A percentile compares a stretch with the other conserved stretches of the same genome.
These are phyloP conservation scores for Trametes pubescens DNA, from an alignment of 1,284 basidiomycete species.

Conservation along the genomic window DNA sequence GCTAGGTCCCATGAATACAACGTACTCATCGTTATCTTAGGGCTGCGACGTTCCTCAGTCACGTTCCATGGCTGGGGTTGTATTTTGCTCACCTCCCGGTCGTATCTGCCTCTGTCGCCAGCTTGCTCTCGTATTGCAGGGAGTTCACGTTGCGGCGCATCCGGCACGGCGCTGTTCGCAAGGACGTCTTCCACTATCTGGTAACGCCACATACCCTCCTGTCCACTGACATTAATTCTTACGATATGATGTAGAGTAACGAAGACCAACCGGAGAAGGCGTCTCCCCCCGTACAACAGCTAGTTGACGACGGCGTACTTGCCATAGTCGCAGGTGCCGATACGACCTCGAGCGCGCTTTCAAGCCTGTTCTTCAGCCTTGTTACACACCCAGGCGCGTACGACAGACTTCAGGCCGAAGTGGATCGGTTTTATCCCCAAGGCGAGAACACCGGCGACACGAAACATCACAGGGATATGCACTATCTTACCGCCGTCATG, in stretches of 20 bases:
- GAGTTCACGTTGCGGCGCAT: constrained; percentile 26
- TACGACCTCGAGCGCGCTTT: constrained; percentile 23
- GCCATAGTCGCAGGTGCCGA: constrained; percentile 25
- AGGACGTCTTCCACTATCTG: constrained; percentile 44
- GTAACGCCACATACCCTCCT: constrained; percentile 26
- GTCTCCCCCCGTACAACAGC: constrained; percentile 8
- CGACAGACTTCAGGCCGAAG: constrained; percentile 38
- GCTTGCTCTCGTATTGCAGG: constrained; percentile 10
- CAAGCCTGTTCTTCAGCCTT: constrained; percentile 19
- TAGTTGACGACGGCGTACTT: constrained; percentile 21
- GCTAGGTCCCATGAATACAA: background rate
- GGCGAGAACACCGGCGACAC: constrained; percentile 39
- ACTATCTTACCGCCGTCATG: constrained; percentile 44
- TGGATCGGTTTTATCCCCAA: constrained; percentile 39
- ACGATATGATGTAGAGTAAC: constrained; percentile 8
- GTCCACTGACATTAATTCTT: background rate
- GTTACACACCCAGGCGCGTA: constrained; percentile 5
- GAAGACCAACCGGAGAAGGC: constrained; percentile 18
- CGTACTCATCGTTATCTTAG: background rate
- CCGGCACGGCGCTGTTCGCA: constrained; percentile 20
- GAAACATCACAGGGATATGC: constrained; percentile 36
- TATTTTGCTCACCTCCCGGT: constrained; percentile 15
- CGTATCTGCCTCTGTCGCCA: constrained; percentile 8
- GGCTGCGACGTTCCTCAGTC: constrained; percentile 16
- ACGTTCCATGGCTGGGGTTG: constrained; percentile 22